Evolutionary conservation across 345 rosid genomes (phyloP).

Genomic region (Crucihimalaya himalaica): DNA sequence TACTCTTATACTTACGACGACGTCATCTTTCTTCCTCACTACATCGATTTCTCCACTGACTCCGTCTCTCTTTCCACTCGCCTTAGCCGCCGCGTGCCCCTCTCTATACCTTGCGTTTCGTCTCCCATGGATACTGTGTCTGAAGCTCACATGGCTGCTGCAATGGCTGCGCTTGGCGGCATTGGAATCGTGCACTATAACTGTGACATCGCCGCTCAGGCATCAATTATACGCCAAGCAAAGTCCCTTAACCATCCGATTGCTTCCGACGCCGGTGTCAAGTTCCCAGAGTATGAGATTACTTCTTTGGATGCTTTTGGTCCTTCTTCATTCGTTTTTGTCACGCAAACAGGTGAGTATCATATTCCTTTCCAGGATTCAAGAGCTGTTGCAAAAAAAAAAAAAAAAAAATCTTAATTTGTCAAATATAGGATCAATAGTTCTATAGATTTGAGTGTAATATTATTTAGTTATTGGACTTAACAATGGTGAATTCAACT

Average conservation of each 20-base stretch:
- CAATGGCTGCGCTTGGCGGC: constrained; percentile 85
- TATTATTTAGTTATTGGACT: not conserved
- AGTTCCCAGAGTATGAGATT: constrained; percentile 45
- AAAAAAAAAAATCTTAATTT: not conserved
- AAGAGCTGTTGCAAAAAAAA: not conserved
- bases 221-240: constrained; percentile 58
- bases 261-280: constrained; percentile 53
- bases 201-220: constrained; percentile 60
- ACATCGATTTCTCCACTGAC: constrained; percentile 87
- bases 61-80: constrained; percentile 72
- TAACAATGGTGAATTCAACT: not conserved
- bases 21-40: constrained; percentile 86
- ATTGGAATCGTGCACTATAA: constrained; percentile 83
- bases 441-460: not conserved
- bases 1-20: constrained; percentile 92
- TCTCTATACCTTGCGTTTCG: constrained; percentile 79
- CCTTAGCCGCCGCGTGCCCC: constrained; percentile 66
- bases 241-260: constrained; percentile 75
- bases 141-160: constrained; percentile 82
- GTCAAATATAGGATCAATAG: not conserved
- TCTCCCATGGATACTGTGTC: constrained; percentile 99
- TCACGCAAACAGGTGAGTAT: constrained; percentile 40
- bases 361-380: constrained; percentile 29
- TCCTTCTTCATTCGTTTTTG: constrained; percentile 45
- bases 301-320: constrained; percentile 44